Evolutionary conservation across 495 filamentous ascomycete species (phyloP), one percentile per base, ranked within the genome.

Genomic region (Trichoderma virens): DNA sequence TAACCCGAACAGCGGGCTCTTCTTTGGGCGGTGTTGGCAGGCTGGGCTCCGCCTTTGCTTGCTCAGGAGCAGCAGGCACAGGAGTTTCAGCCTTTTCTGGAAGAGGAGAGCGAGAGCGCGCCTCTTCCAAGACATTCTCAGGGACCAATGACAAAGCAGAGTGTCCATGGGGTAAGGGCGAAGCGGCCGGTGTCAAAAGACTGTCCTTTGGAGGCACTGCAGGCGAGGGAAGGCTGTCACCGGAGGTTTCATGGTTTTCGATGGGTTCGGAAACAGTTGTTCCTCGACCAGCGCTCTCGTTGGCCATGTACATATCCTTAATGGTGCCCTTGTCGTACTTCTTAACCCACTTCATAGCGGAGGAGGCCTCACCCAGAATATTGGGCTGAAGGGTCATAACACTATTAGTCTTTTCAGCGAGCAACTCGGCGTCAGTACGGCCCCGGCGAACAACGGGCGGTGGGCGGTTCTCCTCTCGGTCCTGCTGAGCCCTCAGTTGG

Each of bases 281-380:
- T 35, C 87, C 91, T 62, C 82, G 88, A 45, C 91, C 91, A 25
- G 87, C 86, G 66, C 82, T 86, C 30, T 74, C 75, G 70, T 95
- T 81, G 14, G 83, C 85, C 11, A 98, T 81, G 75, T 97, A 98
- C 25, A 89, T 86, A 56, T 87, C 85, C 18, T 91, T 82, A 65
- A 94, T 88, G 2, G 86, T 82, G 70, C 94, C 86, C 74, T 92
- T 92, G 70, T 98, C 93, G 67, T 92, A 94, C 64, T 87, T 87
- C 71, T 81, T 91, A 11, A 93, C 90, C 94, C 94, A 98, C 73
- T 97, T 93, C 87, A 98, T 89, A 13, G 94, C 94, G 28, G 92
- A 88, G 18, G 88, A 92, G 20, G 92, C 95, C 70, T 94, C 94
- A 63, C 81, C 93, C 70, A 96, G 75, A 61, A 98, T 90, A 39